Evolutionary conservation across 2,329 filamentous ascomycete genomes (phyloP).

Genomic region (Metarhizium robertsii): DNA sequence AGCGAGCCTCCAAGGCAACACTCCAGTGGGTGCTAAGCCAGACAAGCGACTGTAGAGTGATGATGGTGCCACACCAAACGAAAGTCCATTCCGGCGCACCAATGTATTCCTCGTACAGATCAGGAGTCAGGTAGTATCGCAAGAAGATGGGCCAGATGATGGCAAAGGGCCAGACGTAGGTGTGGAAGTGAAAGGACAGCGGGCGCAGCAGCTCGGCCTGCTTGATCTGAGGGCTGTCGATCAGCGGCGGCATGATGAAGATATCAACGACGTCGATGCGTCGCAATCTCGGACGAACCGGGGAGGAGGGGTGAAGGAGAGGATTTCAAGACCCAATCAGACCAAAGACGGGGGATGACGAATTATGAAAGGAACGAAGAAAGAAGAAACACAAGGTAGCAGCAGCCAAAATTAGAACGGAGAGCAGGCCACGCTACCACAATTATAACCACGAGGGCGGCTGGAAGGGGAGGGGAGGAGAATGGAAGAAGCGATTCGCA

Average conservation of each 20-base stretch:
- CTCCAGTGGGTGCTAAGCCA: conserved; percentile 99
- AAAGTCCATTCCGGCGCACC: conserved; percentile 96
- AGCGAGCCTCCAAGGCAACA: conserved; percentile 71
- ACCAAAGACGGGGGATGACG: background rate
- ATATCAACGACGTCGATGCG: conserved; percentile 1
- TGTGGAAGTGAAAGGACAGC: conserved; percentile 68
- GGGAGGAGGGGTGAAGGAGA: background rate
- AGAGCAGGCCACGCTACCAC: conserved; percentile 3
- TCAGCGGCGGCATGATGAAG: conserved; percentile 61
- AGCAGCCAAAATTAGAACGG: background rate
- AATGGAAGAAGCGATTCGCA: background rate
- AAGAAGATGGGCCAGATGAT: conserved; percentile 90
- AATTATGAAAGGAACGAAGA: background rate
- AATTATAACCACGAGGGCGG: no score
- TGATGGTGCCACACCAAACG: conserved; percentile 81
- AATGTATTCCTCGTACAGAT: conserved; percentile 85
- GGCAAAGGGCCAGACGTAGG: conserved; percentile 88
- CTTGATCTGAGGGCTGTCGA: conserved; percentile 86
- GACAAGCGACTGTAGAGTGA: conserved; percentile 76
- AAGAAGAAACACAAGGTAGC: background rate
- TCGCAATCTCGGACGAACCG: conserved; percentile 1
- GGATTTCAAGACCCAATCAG: background rate
- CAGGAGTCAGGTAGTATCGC: conserved; percentile 71
- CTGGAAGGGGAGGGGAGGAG: background rate
- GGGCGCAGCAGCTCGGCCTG: conserved; percentile 82